These are phyloP conservation scores for Hygrophila difformis DNA, from an alignment of 257 asterid genomes.

Conservation along the genomic window DNA sequence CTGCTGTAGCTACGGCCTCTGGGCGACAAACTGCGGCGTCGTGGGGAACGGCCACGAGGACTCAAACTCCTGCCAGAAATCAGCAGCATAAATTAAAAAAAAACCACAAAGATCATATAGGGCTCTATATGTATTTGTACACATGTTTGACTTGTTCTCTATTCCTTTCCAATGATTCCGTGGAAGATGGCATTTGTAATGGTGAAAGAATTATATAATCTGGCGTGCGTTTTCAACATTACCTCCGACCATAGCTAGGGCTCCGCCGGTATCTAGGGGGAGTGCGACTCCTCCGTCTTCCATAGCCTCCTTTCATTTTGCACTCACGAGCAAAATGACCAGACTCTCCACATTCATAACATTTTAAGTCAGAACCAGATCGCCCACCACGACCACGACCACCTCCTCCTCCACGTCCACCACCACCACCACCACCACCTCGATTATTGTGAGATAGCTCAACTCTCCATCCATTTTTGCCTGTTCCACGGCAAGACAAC, in stretches of 20 bases:
- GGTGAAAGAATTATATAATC: neutral
- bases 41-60: conserved; percentile 76
- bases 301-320: conserved; percentile 54
- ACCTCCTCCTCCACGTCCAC: conserved; percentile 78
- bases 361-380: conserved; percentile 61
- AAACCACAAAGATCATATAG: neutral
- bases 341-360: conserved; percentile 87
- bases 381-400: conserved; percentile 66
- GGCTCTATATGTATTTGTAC: too few species aligned
- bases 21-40: conserved; percentile 64
- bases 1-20: conserved; percentile 71
- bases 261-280: conserved; percentile 79
- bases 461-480: conserved; percentile 97
- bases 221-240: neutral
- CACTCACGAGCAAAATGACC: conserved; percentile 99
- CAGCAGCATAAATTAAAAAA: conserved; percentile 7
- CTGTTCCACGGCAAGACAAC: conserved; percentile 22
- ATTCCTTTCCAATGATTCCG: too few species aligned
- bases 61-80: conserved; percentile 62
- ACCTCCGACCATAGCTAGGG: conserved; percentile 96
- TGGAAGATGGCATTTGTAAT: too few species aligned
- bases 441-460: conserved; percentile 90
- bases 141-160: too few species aligned
- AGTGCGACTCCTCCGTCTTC: conserved; percentile 90
- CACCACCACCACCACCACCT: conserved; percentile 58